phyloP scores from a whole-genome alignment of 2,329 filamentous ascomycete genomes.

The Colletotrichum endophyticum region DNA sequence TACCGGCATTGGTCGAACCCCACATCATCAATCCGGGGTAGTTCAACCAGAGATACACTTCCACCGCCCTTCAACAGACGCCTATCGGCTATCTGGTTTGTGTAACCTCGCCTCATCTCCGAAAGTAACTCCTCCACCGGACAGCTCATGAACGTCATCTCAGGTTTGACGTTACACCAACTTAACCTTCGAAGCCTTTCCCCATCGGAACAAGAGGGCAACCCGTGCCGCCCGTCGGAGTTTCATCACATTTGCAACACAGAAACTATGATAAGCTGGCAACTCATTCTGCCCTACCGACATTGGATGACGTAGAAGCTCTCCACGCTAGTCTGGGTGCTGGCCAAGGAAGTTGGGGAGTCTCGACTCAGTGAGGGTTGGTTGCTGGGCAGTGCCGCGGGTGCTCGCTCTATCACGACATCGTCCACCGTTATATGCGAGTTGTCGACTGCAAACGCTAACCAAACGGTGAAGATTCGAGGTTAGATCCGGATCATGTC shows the following conservation, averaged over 20 bases:
- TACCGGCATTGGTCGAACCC: background rate
- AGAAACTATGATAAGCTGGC: background rate
- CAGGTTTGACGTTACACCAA: background rate
- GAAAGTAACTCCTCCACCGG: background rate
- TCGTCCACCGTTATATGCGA: background rate
- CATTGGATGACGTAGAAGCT: background rate
- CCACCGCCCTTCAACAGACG: background rate
- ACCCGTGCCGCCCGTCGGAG: background rate
- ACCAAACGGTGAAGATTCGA: background rate
- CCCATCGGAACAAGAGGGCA: background rate
- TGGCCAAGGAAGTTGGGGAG: background rate
- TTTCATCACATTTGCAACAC: background rate
- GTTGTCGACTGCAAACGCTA: background rate
- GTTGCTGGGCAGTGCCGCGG: background rate
- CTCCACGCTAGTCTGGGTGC: background rate
- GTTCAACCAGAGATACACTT: background rate
- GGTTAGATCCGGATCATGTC: background rate
- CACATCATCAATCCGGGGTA: background rate
- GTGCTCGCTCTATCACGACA: background rate
- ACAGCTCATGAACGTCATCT: background rate
- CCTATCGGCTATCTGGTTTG: background rate
- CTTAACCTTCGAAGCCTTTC: background rate
- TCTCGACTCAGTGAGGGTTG: background rate
- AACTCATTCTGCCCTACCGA: background rate
- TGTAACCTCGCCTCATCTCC: background rate